These are phyloP conservation scores for Daedaleopsis sinensis DNA, from an alignment of 768 basidiomycete species.

Conservation along the genomic window DNA sequence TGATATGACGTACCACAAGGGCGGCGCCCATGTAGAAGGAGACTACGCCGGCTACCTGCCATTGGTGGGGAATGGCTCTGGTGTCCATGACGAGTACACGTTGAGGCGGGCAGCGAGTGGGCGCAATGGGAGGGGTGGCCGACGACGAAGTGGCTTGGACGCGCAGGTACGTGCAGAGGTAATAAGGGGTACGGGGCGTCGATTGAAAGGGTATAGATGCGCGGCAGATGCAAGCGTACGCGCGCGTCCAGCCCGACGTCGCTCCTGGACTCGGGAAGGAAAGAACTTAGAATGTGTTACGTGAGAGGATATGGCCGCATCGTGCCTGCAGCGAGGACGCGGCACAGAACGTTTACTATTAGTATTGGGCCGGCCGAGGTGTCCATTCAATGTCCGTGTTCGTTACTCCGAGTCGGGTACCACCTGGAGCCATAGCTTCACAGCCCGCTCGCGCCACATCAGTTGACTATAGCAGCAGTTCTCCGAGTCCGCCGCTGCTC, in stretches of 20 bases:
- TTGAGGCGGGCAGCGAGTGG: neutral
- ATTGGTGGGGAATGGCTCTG: slow-evolving; percentile 36
- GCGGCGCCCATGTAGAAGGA: slow-evolving; percentile 79
- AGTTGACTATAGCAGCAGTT: no score
- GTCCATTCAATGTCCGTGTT: neutral
- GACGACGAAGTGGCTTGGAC: neutral
- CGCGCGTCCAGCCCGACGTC: slow-evolving; percentile 5
- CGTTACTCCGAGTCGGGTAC: no score
- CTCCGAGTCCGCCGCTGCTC: no score
- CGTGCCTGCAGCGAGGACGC: neutral
- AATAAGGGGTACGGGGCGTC: slow-evolving; percentile 15
- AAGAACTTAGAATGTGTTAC: neutral
- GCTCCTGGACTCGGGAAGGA: no score
- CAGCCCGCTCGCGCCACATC: no score
- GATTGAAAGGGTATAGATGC: slow-evolving; percentile 13
- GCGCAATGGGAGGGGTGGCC: neutral
- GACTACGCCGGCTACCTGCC: slow-evolving; percentile 72
- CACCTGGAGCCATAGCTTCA: no score
- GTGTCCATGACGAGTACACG: slow-evolving; percentile 32
- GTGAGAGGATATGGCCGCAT: neutral
- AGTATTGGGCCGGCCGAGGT: neutral
- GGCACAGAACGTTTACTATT: neutral
- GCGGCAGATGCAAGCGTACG: slow-evolving; percentile 3
- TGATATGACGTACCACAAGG: slow-evolving; percentile 56
- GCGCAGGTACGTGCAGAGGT: neutral